These are phyloP conservation scores for Glycyrrhiza uralensis DNA, from an alignment of 306 rosid species.

Conservation along the genomic window DNA sequence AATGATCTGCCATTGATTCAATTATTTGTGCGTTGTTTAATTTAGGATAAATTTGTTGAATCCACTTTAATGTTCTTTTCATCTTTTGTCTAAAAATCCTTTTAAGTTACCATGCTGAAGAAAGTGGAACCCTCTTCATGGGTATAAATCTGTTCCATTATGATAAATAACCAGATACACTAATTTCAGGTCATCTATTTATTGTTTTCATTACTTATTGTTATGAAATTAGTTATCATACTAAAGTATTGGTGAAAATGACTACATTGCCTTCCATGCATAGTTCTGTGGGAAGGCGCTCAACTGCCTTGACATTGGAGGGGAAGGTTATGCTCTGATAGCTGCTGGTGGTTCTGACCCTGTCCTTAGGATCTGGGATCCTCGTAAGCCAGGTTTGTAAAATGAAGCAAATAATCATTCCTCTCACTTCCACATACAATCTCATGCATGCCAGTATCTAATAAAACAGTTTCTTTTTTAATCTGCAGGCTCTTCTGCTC, in stretches of 20 bases:
- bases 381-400: slow-evolving; percentile 83
- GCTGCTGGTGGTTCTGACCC: slow-evolving; percentile 91
- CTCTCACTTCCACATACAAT: neutral
- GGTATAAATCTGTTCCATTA: neutral
- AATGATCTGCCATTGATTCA: neutral
- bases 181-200: neutral
- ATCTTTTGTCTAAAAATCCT: neutral
- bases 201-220: neutral
- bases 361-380: slow-evolving; percentile 91
- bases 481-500: slow-evolving; percentile 83
- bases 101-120: neutral
- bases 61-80: neutral
- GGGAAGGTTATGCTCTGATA: slow-evolving; percentile 74
- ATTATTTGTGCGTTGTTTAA: neutral
- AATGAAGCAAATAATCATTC: slow-evolving; percentile 8
- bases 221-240: neutral
- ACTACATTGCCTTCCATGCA: slow-evolving; percentile 21
- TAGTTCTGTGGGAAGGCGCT: slow-evolving; percentile 79
- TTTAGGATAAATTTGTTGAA: neutral
- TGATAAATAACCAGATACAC: neutral
- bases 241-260: slow-evolving; percentile 7
- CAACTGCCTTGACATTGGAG: slow-evolving; percentile 86
- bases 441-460: neutral
- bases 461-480: neutral
- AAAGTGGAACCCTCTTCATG: neutral